Conservation (phyloP, 495 filamentous ascomycete species). For the Hypoxylon subgilvum region DNA sequence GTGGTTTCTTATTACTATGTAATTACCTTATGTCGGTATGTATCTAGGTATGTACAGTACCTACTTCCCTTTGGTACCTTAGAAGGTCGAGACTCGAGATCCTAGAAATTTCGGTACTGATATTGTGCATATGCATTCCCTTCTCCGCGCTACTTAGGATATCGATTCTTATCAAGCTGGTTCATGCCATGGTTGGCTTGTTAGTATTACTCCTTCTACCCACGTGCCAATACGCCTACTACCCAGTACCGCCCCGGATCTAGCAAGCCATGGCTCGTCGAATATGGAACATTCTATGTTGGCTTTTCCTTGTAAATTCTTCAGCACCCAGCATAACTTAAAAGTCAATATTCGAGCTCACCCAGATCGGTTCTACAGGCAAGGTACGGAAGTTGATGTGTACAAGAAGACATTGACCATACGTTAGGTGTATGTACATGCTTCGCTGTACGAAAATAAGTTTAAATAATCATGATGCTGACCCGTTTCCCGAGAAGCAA, state of each 20-base stretch:
- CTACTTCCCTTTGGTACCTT: too few species aligned
- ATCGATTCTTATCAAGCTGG: slow-evolving; percentile 6
- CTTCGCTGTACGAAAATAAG: too few species aligned
- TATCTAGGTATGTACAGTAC: too few species aligned
- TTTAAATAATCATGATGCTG: too few species aligned
- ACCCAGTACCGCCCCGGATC: slow-evolving; percentile 22
- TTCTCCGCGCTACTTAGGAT: slow-evolving; percentile 21
- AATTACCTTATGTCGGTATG: too few species aligned
- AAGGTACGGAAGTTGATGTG: neutral
- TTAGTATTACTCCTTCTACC: slow-evolving; percentile 29
- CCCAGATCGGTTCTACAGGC: too few species aligned
- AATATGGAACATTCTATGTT: neutral
- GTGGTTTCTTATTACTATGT: too few species aligned
- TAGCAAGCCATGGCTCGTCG: slow-evolving; percentile 25
- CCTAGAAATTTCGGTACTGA: slow-evolving; percentile 25
- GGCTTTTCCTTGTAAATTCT: slow-evolving; percentile 2
- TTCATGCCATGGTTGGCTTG: slow-evolving; percentile 16
- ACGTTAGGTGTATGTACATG: too few species aligned
- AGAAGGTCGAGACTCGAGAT: too few species aligned
- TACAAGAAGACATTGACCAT: too few species aligned
- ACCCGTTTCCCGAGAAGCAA: neutral
- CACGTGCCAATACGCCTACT: slow-evolving; percentile 26
- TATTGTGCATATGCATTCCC: slow-evolving; percentile 24
- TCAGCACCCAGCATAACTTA: neutral
- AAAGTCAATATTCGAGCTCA: neutral